Evolutionary conservation across 257 asterid genomes (phyloP), one percentile per base, ranked within the genome.

Genomic region (Leptodermis oblonga): DNA sequence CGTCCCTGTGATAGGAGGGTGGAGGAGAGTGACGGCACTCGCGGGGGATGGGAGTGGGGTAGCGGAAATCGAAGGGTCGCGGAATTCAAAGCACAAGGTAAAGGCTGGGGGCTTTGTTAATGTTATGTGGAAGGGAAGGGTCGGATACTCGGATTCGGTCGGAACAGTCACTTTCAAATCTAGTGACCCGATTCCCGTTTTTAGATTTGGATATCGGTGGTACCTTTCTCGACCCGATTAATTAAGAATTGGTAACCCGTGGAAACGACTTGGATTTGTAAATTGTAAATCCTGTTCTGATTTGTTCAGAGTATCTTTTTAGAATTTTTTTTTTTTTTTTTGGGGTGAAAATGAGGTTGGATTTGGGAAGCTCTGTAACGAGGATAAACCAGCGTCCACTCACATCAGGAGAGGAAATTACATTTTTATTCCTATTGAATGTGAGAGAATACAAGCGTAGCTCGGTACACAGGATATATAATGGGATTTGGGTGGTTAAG

Each of bases 131-230:
- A 48, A 53, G 59, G 70, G n/a, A 62, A 22, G 71, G 62, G 71
- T 67, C 71, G 71, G 71, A 54, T 67, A 34, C 51, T 52, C 62
- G 71, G 71, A 67, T 67, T 67, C 51, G 63, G 71, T 52, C 72
- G 72, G 72, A 68, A 52, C 72, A 36, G 72, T 68, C 63, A 7
- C 62, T 68, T 52, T 52, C 72, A 67, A 31, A 31, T 67, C 42
- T 43, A 68, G 49, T 1, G 12, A 67, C 62, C 72, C 52, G 62
- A 34, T 49, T 67, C 28, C 22, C 13, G 7, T 33, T 67, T n/a
- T 22, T 49, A 46, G 45, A 7, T 66, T 17, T 46, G 13, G 14
- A 1, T 6, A 14, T 7, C 15, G 11, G 48, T 42, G 15, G 14
- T 62, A 1, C 49, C n/a, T n/a, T n/a, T n/a, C n/a, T n/a, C n/a